Evolutionary conservation across 257 asterid genomes (phyloP).

Genomic region (Apocynum venetum): DNA sequence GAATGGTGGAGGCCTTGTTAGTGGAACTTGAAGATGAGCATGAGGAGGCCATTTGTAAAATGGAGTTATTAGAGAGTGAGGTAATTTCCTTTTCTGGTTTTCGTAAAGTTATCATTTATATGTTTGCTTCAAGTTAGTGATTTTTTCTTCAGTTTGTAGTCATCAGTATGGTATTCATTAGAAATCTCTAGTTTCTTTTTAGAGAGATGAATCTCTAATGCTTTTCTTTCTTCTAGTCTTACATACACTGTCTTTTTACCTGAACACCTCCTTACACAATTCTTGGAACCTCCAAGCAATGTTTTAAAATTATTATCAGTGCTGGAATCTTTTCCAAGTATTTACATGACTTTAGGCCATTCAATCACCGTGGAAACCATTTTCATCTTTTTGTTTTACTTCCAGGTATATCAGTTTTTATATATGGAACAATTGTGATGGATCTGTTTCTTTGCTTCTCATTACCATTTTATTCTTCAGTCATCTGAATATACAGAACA

Average conservation of each 20-base stretch:
- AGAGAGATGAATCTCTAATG: not conserved
- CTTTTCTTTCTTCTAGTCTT: not conserved
- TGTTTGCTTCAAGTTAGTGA: not conserved
- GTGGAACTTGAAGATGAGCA: constrained; percentile 66
- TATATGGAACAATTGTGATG: not conserved
- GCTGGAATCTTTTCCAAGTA: not conserved
- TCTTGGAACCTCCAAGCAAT: not conserved
- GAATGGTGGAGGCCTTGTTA: constrained; percentile 35
- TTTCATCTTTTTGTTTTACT: not conserved
- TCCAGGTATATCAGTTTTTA: not conserved
- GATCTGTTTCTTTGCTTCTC: not conserved
- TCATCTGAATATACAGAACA: not conserved
- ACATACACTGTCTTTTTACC: not conserved
- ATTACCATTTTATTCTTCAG: not conserved
- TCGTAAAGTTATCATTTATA: no score
- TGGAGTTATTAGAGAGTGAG: constrained; percentile 49
- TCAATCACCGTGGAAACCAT: not conserved
- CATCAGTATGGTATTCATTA: not conserved
- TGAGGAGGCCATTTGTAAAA: constrained; percentile 47
- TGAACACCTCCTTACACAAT: not conserved
- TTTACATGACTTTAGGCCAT: not conserved
- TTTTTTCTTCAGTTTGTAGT: not conserved
- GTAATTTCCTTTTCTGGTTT: constrained; percentile 19
- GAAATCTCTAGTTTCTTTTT: not conserved
- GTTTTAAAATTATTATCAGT: not conserved